phyloP scores from a whole-genome alignment of 371 early-diverging fungal genomes.

The Lichtheimia ornata region DNA sequence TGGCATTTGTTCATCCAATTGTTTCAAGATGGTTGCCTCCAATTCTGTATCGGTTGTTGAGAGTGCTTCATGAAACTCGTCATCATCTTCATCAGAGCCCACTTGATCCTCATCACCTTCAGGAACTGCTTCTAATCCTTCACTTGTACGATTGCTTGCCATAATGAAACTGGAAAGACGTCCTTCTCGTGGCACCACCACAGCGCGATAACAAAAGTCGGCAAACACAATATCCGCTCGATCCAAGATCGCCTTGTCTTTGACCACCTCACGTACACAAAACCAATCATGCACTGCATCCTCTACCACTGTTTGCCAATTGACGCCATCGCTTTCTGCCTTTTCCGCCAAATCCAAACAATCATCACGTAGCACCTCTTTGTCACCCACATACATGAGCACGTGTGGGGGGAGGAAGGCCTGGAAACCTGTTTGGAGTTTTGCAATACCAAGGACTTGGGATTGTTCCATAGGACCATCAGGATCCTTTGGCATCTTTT shows the following conservation, averaged over 20 bases:
- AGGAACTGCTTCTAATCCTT: slow-evolving; percentile 33
- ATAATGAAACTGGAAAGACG: slow-evolving; percentile 15
- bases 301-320: slow-evolving; percentile 37
- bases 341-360: slow-evolving; percentile 36
- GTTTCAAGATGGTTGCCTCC: slow-evolving; percentile 13
- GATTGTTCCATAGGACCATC: slow-evolving; percentile 23
- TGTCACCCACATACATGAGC: slow-evolving; percentile 38
- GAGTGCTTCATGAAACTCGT: slow-evolving; percentile 19
- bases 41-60: slow-evolving; percentile 18
- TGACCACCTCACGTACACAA: slow-evolving; percentile 45
- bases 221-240: slow-evolving; percentile 35
- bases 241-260: slow-evolving; percentile 33
- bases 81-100: slow-evolving; percentile 12
- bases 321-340: slow-evolving; percentile 37
- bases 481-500: slow-evolving; percentile 23
- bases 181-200: slow-evolving; percentile 24
- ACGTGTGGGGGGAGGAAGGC: slow-evolving; percentile 29
- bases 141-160: slow-evolving; percentile 17
- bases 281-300: slow-evolving; percentile 52
- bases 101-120: slow-evolving; percentile 31
- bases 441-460: slow-evolving; percentile 37
- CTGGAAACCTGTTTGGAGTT: slow-evolving; percentile 39
- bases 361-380: slow-evolving; percentile 45
- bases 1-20: slow-evolving; percentile 12
- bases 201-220: slow-evolving; percentile 35